Conservation (phyloP, 768 basidiomycete genomes). For the Suillus paluster region DNA sequence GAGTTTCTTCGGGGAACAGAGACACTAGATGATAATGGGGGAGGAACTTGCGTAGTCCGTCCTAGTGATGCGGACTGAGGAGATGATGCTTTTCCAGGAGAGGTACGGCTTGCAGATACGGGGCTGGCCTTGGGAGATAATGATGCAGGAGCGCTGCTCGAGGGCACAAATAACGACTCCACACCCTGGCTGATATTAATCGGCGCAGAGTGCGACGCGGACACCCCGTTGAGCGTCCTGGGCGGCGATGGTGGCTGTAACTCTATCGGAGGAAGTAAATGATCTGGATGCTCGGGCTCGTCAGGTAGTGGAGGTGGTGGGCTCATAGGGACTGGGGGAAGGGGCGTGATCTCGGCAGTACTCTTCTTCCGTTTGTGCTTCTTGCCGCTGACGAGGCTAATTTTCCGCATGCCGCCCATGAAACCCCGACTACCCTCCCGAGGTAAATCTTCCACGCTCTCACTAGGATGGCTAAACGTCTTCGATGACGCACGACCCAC, state of each 20-base stretch:
- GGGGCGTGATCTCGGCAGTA: slow-evolving; percentile 32
- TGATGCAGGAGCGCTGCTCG: slow-evolving; percentile 30
- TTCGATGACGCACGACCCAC: slow-evolving; percentile 33
- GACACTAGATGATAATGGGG: slow-evolving; percentile 24
- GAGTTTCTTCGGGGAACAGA: slow-evolving; percentile 60
- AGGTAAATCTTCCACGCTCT: slow-evolving; percentile 34
- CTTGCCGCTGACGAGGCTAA: slow-evolving; percentile 55
- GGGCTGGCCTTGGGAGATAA: slow-evolving; percentile 25
- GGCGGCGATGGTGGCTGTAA: slow-evolving; percentile 59
- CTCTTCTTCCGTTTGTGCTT: slow-evolving; percentile 67
- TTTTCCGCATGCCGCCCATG: slow-evolving; percentile 65
- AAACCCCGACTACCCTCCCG: slow-evolving; percentile 49
- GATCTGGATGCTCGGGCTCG: slow-evolving; percentile 2
- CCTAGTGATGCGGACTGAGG: slow-evolving; percentile 55
- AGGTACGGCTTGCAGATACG: slow-evolving; percentile 19
- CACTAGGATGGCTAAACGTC: slow-evolving; percentile 34
- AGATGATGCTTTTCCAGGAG: slow-evolving; percentile 34
- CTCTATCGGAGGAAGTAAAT: slow-evolving; percentile 56
- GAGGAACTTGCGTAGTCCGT: slow-evolving; percentile 41
- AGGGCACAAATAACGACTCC: slow-evolving; percentile 26
- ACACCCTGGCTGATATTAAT: slow-evolving; percentile 23
- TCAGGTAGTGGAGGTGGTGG: slow-evolving; percentile 12
- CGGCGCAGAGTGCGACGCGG: slow-evolving; percentile 20
- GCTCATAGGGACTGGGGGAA: slow-evolving; percentile 21
- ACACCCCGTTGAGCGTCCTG: slow-evolving; percentile 23